phyloP scores from a whole-genome alignment of 345 rosid species.

The Noccaea bulbosa region DNA sequence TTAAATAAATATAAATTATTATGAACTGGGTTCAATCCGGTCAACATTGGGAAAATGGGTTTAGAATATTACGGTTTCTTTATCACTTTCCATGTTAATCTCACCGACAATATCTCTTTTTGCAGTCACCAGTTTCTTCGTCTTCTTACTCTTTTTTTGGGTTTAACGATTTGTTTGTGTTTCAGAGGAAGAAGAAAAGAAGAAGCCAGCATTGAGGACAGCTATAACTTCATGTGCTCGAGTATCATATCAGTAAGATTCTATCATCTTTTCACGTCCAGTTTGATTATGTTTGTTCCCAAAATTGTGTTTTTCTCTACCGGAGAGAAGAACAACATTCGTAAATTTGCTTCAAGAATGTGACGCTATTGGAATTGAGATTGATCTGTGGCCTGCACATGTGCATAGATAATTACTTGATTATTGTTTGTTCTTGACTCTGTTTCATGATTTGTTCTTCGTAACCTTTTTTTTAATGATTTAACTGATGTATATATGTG shows the following conservation, averaged over 20 bases:
- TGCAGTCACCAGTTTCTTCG: slow-evolving; percentile 19
- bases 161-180: slow-evolving; percentile 13
- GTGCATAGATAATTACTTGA: too few relatives aligned
- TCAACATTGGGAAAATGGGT: too few relatives aligned
- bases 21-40: too few relatives aligned
- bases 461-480: too few relatives aligned
- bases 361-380: slow-evolving; percentile 2
- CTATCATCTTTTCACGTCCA: too few relatives aligned
- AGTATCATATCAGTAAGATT: too few relatives aligned
- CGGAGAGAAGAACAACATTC: neutral
- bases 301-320: neutral
- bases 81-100: slow-evolving; percentile 44
- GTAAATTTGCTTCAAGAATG: neutral
- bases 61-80: slow-evolving; percentile 50
- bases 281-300: neutral
- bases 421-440: too few relatives aligned
- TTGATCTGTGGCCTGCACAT: neutral
- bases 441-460: too few relatives aligned
- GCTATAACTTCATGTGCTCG: neutral
- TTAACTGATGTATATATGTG: too few relatives aligned
- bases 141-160: slow-evolving; percentile 20
- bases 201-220: slow-evolving; percentile 41
- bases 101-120: slow-evolving; percentile 42
- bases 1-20: too few relatives aligned
- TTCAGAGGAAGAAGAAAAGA: slow-evolving; percentile 37